Base-by-base conservation (phyloP, 495 filamentous ascomycete species). In the Recurvomyces mirabilis region DNA sequence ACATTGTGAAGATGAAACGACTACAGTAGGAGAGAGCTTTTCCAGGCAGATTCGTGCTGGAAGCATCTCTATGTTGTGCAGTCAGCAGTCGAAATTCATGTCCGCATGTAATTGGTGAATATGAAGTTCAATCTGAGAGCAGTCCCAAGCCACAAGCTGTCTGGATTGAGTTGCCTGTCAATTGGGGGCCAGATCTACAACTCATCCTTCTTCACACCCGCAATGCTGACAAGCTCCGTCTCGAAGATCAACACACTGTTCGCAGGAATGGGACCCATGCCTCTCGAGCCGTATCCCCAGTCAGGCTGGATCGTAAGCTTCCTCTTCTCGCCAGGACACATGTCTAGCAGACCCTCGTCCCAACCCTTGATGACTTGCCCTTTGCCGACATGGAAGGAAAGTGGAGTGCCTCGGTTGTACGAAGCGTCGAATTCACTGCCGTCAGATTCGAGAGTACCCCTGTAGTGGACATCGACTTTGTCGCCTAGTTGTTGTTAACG, bases 331-430 rank as follows among this genome's bases (percentile, higher is more conserved):
- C 63, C 63, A n/a, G 52, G 41, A 47, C 63, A 66, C 63, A 66
- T 66, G 38, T 63, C 63, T 40, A 66, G 37, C 25, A 66, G 51
- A 4, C 63, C 63, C 45, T 65, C 54, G 40, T 66, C 62, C 59
- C 63, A 69, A 28, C 66, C 66, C 44, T 66, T 66, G 59, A 69
- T 69, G 26, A 69, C 66, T 51, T 62, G 59, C 11, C 66, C 66
- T 29, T 60, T 53, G 41, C 66, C 66, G 20, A 69, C 56, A 28
- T 42, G 53, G 51, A 69, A 69, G 30, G 45, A 47, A 11, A 69
- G 51, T 4, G 66, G 66, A 28, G 46, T 38, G 33, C 63, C 64
- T 43, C 66, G 62, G 53, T 67, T 64, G 57, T 69, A 69, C 22
- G 54, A 60, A 31, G 64, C 61, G 46, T 69, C 66, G 34, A 43